Conservation (phyloP, 257 asterid genomes). For the Lantana camara region DNA sequence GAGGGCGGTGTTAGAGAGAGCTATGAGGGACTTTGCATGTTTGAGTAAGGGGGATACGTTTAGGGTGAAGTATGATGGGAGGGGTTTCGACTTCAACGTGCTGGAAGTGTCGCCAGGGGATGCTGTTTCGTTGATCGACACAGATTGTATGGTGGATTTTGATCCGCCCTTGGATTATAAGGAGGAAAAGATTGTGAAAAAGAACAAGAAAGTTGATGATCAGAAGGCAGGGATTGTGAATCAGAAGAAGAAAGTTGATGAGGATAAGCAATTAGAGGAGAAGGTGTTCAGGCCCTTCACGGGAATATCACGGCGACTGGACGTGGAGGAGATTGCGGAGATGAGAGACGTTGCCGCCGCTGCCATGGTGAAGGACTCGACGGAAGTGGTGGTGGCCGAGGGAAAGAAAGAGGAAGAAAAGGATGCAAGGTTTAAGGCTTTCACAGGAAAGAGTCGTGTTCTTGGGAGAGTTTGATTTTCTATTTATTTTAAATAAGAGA, state of each 20-base stretch:
- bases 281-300: slow-evolving; percentile 9
- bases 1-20: slow-evolving; percentile 11
- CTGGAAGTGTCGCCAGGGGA: slow-evolving; percentile 3
- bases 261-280: not conserved
- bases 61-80: not conserved
- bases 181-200: slow-evolving; percentile 9
- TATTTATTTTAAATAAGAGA: no score
- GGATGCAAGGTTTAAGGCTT: slow-evolving; percentile 23
- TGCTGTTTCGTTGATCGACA: not conserved
- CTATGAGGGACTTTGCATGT: slow-evolving; percentile 16
- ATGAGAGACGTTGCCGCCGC: not conserved
- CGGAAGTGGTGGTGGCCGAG: no score
- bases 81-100: slow-evolving; percentile 16
- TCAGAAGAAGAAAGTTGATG: not conserved
- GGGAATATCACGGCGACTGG: slow-evolving; percentile 12
- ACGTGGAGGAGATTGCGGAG: slow-evolving; percentile 1
- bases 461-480: no score
- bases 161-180: slow-evolving; percentile 20
- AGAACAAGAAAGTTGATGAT: no score
- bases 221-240: no score
- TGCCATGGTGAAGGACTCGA: not conserved
- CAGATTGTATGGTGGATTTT: not conserved
- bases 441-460: slow-evolving; percentile 7
- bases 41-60: slow-evolving; percentile 14
- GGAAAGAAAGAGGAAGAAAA: not conserved